Evolutionary conservation across 106 monocot genomes (phyloP).

Genomic region (Dioscorea dumetorum): DNA sequence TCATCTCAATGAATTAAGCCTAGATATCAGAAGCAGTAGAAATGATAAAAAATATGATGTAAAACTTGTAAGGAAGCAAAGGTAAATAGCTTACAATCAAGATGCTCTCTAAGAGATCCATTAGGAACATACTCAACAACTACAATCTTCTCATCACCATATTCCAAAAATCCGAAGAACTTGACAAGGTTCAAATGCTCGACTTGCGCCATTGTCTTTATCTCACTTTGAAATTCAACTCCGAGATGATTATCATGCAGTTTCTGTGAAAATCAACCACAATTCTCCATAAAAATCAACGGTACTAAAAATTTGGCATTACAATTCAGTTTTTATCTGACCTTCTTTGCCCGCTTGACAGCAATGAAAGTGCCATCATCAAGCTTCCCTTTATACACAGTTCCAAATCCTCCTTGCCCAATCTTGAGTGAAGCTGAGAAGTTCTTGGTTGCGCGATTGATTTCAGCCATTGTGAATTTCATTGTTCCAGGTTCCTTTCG

Average conservation of each 20-base stretch:
- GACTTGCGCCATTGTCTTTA: slow-evolving; percentile 37
- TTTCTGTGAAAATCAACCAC: slow-evolving; percentile 9
- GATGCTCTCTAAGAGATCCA: slow-evolving; percentile 61
- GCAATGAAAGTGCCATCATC: slow-evolving; percentile 34
- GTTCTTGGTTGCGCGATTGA: slow-evolving; percentile 26
- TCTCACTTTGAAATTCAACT: slow-evolving; percentile 45
- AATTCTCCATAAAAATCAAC: neutral
- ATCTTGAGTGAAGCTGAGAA: slow-evolving; percentile 29
- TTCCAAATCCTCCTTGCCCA: slow-evolving; percentile 42
- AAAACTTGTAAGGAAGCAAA: neutral
- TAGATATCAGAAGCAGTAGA: neutral
- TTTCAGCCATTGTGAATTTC: slow-evolving; percentile 28
- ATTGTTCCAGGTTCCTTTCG: neutral
- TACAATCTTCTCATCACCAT: slow-evolving; percentile 41
- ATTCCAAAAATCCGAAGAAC: slow-evolving; percentile 46
- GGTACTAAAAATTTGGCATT: too few species aligned
- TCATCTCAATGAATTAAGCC: neutral
- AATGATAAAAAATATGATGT: neutral
- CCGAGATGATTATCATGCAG: slow-evolving; percentile 28
- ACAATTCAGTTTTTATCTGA: neutral
- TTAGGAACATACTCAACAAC: slow-evolving; percentile 61
- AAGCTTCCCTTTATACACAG: slow-evolving; percentile 28
- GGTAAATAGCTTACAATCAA: slow-evolving; percentile 36
- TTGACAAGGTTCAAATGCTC: slow-evolving; percentile 61
- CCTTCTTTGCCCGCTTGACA: slow-evolving; percentile 38